These are phyloP conservation scores for Tricholoma bakamatsutake DNA, from an alignment of 768 basidiomycete genomes.

Conservation along the genomic window DNA sequence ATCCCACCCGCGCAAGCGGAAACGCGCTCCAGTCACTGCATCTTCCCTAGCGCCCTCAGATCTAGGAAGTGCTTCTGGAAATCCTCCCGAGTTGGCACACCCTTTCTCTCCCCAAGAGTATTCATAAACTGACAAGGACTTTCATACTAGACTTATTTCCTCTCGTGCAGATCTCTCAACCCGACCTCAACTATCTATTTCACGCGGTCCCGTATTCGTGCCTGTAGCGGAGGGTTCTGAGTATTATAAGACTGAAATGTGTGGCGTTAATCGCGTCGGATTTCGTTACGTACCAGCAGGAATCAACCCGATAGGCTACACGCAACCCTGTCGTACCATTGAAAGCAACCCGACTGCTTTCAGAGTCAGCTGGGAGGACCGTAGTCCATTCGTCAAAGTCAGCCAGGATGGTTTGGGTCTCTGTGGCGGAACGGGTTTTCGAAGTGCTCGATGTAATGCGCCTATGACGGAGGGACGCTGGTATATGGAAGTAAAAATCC, in stretches of 20 bases:
- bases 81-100: constrained; percentile 31
- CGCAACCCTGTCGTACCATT: constrained; percentile 69
- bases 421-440: constrained; percentile 82
- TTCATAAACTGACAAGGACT: constrained; percentile 1
- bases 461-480: constrained; percentile 86
- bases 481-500: constrained; percentile 89
- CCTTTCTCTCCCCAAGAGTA: constrained; percentile 3
- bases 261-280: constrained; percentile 69
- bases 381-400: constrained; percentile 73
- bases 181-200: constrained; percentile 66
- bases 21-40: constrained; percentile 41
- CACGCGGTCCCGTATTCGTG: constrained; percentile 66
- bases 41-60: constrained; percentile 61
- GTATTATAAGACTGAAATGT: constrained; percentile 63
- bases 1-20: constrained; percentile 47
- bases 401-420: constrained; percentile 73
- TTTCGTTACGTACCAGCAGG: constrained; percentile 81
- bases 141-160: constrained; percentile 41
- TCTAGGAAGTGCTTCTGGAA: constrained; percentile 28
- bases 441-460: constrained; percentile 86
- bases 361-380: constrained; percentile 88
- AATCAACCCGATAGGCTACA: constrained; percentile 52
- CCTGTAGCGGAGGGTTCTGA: constrained; percentile 49
- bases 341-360: constrained; percentile 67
- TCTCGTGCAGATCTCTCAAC: constrained; percentile 65